Evolutionary conservation across 768 basidiomycete genomes (phyloP), one percentile per base, ranked within the genome.

Genomic region (Agaricus sinodeliciosus): DNA sequence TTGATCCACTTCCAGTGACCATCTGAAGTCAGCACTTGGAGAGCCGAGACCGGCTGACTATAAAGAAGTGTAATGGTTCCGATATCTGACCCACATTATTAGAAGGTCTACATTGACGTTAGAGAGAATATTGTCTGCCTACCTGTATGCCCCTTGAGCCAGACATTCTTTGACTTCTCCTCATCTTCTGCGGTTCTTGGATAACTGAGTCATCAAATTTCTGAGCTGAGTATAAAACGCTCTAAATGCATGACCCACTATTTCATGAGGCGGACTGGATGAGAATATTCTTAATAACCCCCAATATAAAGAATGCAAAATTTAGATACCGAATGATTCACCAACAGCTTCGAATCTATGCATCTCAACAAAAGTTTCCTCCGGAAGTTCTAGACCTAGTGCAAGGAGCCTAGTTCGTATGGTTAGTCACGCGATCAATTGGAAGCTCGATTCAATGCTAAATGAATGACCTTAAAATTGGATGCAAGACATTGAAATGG

Each of bases 131-230:
- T 22, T 22, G n/a, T n/a, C 3, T 4, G 25, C 62, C 4, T 43
- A 78, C 80, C 80, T 0, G 76, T 79, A 56, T 83, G 81, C 3
- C 81, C 81, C 54, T 83, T 80, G 9, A 81, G 64, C 78, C 77
- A 83, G n/a, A 82, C 77, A 43, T 79, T 76, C 31, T 77, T 76
- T 0, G 77, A 74, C 57, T 74, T 74, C 12, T 43, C 49, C 53
- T 81, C 80, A 9, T 82, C 79, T 16, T 76, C 77, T 34, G 67
- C 60, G 1, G 71, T 67, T 25, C 78, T 72, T 4, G 79, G 80
- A 57, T 79, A 78, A 60, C 80, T 82, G n/a, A n/a, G n/a, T 18
- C 13, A 8, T 9, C 26, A 43, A 18, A 25, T 8, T 12, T 43
- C 22, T 22, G 22, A 25, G 18, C 11, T 22, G 4, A 9, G 25